Percentiles rank a stretch among this genome's conserved stretches.
phyloP scores from a whole-genome alignment of 2,329 filamentous ascomycete genomes.

The Pezicula radicicola region DNA sequence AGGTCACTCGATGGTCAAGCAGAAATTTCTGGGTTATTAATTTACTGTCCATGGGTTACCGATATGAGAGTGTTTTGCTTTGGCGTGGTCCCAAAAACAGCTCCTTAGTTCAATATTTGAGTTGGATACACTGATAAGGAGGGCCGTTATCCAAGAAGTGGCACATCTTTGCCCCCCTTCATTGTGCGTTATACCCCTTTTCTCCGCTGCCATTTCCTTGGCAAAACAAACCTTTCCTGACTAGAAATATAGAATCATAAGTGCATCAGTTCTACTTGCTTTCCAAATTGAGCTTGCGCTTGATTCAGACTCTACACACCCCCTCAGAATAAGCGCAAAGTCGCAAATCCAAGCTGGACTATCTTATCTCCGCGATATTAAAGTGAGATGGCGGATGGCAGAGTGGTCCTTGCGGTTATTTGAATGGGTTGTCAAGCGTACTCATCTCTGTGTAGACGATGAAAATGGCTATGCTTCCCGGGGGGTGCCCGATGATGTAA shows the following conservation, averaged over 20 bases:
- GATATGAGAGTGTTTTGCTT: not conserved
- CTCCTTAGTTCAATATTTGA: slow-evolving; percentile 1
- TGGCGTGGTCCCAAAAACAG: not conserved
- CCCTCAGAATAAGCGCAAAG: not conserved
- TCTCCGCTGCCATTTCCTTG: not conserved
- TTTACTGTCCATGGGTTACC: slow-evolving; percentile 1
- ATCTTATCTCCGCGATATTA: not conserved
- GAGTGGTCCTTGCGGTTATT: not conserved
- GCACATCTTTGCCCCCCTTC: not conserved
- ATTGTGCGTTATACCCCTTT: not conserved
- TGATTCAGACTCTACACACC: not conserved
- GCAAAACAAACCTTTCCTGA: not conserved
- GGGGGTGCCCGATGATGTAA: no score
- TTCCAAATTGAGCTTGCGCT: not conserved
- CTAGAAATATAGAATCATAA: not conserved
- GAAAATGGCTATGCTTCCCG: no score
- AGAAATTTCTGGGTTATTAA: not conserved
- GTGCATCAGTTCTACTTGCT: not conserved
- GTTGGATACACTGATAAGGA: slow-evolving; percentile 1
- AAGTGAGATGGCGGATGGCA: not conserved
- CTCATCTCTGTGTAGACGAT: not conserved
- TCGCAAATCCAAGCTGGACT: not conserved
- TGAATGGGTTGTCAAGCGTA: not conserved
- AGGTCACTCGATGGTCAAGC: not conserved
- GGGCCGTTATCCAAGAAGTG: not conserved